These are phyloP conservation scores for Ganoderma boninense DNA, from an alignment of 1,284 basidiomycete species.

Conservation along the genomic window DNA sequence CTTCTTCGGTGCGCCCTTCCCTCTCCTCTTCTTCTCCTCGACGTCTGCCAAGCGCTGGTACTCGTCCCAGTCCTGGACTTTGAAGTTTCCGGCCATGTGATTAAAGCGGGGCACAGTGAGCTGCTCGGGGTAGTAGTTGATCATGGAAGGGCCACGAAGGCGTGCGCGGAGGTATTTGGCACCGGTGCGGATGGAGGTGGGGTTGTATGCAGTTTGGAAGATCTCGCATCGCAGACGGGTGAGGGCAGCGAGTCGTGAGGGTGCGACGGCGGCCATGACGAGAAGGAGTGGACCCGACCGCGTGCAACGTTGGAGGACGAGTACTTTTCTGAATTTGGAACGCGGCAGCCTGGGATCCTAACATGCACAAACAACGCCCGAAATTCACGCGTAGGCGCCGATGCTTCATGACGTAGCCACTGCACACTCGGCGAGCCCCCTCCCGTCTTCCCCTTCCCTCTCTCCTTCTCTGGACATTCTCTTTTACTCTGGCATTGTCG, in stretches of 20 bases:
- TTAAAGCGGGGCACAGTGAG: conserved; percentile 61
- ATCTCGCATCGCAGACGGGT: conserved; percentile 70
- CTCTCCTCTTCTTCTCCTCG: conserved; percentile 72
- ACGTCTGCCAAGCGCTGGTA: conserved; percentile 72
- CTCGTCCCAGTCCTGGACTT: conserved; percentile 70
- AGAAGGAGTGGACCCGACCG: neutral
- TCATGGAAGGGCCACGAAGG: conserved; percentile 81
- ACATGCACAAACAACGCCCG: neutral
- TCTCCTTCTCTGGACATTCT: neutral
- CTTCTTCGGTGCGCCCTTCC: conserved; percentile 84
- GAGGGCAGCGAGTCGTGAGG: conserved; percentile 60
- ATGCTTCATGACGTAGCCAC: neutral
- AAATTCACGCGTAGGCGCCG: neutral
- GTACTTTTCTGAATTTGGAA: neutral
- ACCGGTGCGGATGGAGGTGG: conserved; percentile 78
- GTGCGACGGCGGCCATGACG: conserved; percentile 46
- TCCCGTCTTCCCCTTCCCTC: neutral
- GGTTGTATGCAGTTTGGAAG: conserved; percentile 89
- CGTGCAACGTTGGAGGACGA: neutral
- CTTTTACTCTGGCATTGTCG: neutral
- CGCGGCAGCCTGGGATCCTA: neutral
- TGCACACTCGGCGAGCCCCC: neutral
- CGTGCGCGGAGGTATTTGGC: conserved; percentile 84
- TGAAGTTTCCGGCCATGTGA: conserved; percentile 54
- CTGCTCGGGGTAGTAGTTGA: conserved; percentile 76